These are phyloP conservation scores for Plenodomus biglobosus DNA, from an alignment of 2,329 filamentous ascomycete species.

Conservation along the genomic window DNA sequence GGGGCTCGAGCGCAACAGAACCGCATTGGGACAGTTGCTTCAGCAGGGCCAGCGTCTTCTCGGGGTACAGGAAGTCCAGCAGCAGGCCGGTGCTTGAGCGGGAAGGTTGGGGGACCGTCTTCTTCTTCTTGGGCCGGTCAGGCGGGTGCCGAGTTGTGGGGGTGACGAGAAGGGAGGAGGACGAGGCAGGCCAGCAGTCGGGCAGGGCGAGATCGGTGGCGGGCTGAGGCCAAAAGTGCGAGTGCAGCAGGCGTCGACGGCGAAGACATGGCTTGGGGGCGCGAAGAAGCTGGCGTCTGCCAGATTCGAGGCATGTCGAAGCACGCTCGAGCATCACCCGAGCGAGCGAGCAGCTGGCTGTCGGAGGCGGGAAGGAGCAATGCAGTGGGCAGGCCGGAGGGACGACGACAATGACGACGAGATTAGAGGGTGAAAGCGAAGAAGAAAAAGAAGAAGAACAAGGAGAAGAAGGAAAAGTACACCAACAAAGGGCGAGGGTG, in stretches of 20 bases:
- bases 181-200: constrained; percentile 31
- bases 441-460: no score
- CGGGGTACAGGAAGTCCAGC: constrained; percentile 54
- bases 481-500: background rate
- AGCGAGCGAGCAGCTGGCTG: no score
- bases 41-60: constrained; percentile 47
- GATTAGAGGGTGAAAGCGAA: no score
- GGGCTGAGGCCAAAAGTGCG: constrained; percentile 59
- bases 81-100: constrained; percentile 17
- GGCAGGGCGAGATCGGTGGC: constrained; percentile 50
- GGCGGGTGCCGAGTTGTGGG: constrained; percentile 9
- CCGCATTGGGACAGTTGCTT: constrained; percentile 25
- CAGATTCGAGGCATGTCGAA: constrained; percentile 60
- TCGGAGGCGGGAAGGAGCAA: no score
- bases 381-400: no score
- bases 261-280: constrained; percentile 42
- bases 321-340: constrained; percentile 61
- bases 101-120: background rate
- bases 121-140: background rate
- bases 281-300: constrained; percentile 55
- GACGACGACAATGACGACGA: no score
- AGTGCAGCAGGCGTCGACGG: constrained; percentile 55
- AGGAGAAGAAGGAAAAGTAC: no score
- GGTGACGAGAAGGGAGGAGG: constrained; percentile 12
- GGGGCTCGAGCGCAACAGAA: constrained; percentile 26